Conservation (phyloP, 306 rosid species). For the Lagenaria siceraria region DNA sequence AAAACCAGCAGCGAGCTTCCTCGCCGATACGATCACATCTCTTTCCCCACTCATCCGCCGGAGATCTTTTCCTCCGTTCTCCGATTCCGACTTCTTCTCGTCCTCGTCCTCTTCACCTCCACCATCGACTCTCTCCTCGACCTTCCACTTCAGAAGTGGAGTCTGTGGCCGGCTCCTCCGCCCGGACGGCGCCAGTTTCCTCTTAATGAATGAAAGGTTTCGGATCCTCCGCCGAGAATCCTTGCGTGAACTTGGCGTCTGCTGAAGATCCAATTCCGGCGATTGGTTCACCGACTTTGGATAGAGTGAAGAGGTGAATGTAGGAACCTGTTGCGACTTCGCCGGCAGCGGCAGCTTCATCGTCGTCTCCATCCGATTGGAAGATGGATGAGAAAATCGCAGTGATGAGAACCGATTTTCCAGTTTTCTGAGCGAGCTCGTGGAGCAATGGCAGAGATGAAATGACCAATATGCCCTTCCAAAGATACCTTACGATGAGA, state of each 20-base stretch:
- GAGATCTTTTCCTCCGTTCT: constrained; percentile 19
- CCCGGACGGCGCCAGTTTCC: constrained; percentile 23
- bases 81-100: constrained; percentile 18
- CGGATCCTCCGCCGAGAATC: constrained; percentile 23
- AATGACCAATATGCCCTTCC: background rate
- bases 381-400: background rate
- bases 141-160: constrained; percentile 62
- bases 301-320: constrained; percentile 21
- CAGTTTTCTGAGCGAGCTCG: background rate
- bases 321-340: constrained; percentile 16
- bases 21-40: constrained; percentile 42
- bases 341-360: constrained; percentile 43
- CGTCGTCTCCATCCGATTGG: constrained; percentile 14
- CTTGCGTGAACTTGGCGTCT: constrained; percentile 19
- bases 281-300: constrained; percentile 16
- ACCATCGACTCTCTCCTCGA: constrained; percentile 17
- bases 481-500: constrained; percentile 1
- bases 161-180: constrained; percentile 71
- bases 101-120: constrained; percentile 13
- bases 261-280: constrained; percentile 64
- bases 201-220: constrained; percentile 24
- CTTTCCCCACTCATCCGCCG: constrained; percentile 22
- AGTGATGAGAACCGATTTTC: background rate
- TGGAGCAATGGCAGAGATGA: background rate
- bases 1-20: constrained; percentile 79